Base-by-base conservation (phyloP, 768 basidiomycete genomes). In the Naganishia vishniacii region DNA sequence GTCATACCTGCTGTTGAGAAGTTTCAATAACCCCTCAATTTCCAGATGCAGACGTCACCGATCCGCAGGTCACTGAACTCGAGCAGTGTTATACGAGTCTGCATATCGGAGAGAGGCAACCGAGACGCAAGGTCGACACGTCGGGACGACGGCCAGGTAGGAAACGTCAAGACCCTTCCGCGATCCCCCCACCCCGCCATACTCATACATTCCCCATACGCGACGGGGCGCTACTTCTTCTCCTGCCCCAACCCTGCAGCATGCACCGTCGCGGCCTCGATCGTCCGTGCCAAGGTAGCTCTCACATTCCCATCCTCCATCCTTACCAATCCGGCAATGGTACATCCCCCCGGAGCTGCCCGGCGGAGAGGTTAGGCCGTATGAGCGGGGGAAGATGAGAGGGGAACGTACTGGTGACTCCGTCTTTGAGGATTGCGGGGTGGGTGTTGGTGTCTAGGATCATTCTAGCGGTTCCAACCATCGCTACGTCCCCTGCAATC, bases 381-480 rank as follows among this genome's bases (percentile, higher is more conserved):
- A 56, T 1, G 20, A 48, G 25, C 11, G 34, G n/a, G 32, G 34
- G 37, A 11, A 25, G 26, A 44, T 6, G 42, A 3, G 40, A n/a
- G 8, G 58, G 29, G 23, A 7, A 69, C 88, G 71, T 72, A 91
- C 94, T 99, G 12, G 95, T 97, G 2, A 99, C 95, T 4, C 91
- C 86, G 77, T 99, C 95, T 76, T 97, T 97, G 70, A 99, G 86
- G 71, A 91, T 90, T 4, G 95, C 92, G 8, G 95, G 95, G 76
- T 98, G 95, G 2, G 85, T 80, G n/a, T 86, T 88, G 0, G 84
- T 83, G 73, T 92, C 87, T 0, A 98, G 82, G 3, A 87, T 86
- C 95, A 98, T 98, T 45, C 93, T 84, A 40, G 94, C 95, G 0
- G 95, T 88, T 28, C 95, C 95, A 81, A 98, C 94, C 64, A 99